Evolutionary conservation across 257 asterid genomes (phyloP), one percentile per base, ranked within the genome.

Genomic region (Henckelia pumila): DNA sequence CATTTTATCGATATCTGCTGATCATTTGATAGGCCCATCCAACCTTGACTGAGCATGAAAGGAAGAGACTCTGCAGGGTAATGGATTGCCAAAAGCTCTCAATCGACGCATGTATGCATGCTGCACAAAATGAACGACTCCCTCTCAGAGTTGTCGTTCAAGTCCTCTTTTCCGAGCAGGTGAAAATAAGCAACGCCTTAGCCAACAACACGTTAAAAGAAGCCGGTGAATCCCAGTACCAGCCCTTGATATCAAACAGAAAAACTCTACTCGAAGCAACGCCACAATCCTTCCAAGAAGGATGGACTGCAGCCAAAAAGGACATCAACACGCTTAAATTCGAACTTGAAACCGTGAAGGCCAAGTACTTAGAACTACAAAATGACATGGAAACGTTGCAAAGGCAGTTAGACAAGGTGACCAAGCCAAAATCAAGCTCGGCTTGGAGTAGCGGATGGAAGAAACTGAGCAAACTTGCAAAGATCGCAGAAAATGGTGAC

Each of bases 31-130:
- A 91, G 98, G 98, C 98, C 0, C 98, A 91, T 74, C 96, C 96
- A 33, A 81, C 83, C 0, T 89, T 91, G 1, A 85, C 96, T 21
- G 96, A 91, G 68, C 95, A 91, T n/a, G 98, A 91, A 75, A 72
- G 98, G 73, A 91, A 91, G 85, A 81, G 96, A 76, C 88, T 93
- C 4, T 89, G 96, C 82, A 87, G 97, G 0, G 97, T 88, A 61
- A 91, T 93, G 99, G 97, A 93, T 59, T 85, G 99, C 79, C 96
- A 90, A 77, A 93, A 93, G 52, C 99, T 93, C 28, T 91, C 99
- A 0, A 83, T 93, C 0, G 99, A 93, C 64, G 99, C 96, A 2
- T 88, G 99, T 64, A 88, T 88, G 99, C 99, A 93, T 10, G 99
- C 96, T 0, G 99, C 99, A 1, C 97, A 90, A 63, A 93, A 91